A percentile compares a stretch with the other conserved stretches of the same genome.
Evolutionary conservation across 73 alveolate genomes (phyloP).

Genomic region (Tetrahymena elliotti): DNA sequence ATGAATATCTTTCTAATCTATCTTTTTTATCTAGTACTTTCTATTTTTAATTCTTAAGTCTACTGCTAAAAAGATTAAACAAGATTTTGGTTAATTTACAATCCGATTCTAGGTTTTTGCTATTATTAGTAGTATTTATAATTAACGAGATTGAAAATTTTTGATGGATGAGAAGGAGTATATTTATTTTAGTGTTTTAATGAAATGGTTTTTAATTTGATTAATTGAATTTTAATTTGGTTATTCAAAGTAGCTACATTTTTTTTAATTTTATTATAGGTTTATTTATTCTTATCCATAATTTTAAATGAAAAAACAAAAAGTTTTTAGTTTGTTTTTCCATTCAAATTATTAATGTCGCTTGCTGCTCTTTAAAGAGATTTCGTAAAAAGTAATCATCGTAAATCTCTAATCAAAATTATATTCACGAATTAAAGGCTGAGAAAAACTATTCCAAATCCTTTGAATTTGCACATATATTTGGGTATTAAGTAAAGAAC

Average conservation of each 20-base stretch:
- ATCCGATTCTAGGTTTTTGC: not conserved
- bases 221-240: too few species aligned
- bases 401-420: not conserved
- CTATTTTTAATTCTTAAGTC: not conserved
- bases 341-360: not conserved
- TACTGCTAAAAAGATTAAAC: too few species aligned
- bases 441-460: not conserved
- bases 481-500: not conserved
- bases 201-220: not conserved
- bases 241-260: too few species aligned
- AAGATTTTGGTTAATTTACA: not conserved
- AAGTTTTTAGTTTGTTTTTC: not conserved
- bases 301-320: too few species aligned
- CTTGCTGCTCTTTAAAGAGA: not conserved
- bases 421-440: not conserved
- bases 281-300: too few species aligned
- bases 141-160: not conserved
- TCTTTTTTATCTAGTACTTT: not conserved
- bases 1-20: too few species aligned
- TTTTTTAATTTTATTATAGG: too few species aligned
- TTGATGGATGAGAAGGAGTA: too few species aligned
- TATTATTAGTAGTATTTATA: too few species aligned
- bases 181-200: not conserved
- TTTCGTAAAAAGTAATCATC: not conserved
- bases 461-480: not conserved